Percentiles rank a stretch among this genome's conserved stretches.
Conservation (phyloP, 768 basidiomycete species). For the Suillus bovinus region DNA sequence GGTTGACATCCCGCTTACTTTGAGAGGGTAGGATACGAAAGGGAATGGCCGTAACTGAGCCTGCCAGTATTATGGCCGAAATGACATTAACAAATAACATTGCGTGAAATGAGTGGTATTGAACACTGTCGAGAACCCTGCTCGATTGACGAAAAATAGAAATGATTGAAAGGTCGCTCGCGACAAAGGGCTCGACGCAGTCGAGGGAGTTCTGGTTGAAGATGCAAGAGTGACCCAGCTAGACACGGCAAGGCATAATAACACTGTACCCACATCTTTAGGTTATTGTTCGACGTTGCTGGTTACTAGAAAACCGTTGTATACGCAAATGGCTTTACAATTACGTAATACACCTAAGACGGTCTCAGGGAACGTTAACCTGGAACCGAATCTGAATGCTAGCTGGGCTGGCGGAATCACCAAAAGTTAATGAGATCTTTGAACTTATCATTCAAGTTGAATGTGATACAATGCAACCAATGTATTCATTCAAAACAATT, state of each 20-base stretch:
- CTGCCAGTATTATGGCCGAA: constrained; percentile 14
- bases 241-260: neutral
- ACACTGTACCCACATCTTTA: neutral
- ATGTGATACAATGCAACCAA: neutral
- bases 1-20: constrained; percentile 46
- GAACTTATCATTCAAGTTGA: neutral
- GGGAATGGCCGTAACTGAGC: constrained; percentile 16
- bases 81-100: constrained; percentile 20
- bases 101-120: neutral
- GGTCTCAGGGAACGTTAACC: too few species aligned
- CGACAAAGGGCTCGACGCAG: constrained; percentile 10
- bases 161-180: constrained; percentile 5
- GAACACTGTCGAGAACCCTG: constrained; percentile 1
- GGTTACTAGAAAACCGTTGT: neutral
- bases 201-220: constrained; percentile 1
- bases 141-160: neutral
- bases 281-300: neutral
- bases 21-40: constrained; percentile 11
- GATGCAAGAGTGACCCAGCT: neutral
- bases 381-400: neutral
- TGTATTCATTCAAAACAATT: neutral
- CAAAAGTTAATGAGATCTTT: neutral
- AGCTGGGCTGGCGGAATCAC: neutral
- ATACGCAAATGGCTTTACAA: constrained; percentile 1
- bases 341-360: too few species aligned